Evolutionary conservation across 1,284 basidiomycete species (phyloP).

Genomic region (Violaceomyces palustris): DNA sequence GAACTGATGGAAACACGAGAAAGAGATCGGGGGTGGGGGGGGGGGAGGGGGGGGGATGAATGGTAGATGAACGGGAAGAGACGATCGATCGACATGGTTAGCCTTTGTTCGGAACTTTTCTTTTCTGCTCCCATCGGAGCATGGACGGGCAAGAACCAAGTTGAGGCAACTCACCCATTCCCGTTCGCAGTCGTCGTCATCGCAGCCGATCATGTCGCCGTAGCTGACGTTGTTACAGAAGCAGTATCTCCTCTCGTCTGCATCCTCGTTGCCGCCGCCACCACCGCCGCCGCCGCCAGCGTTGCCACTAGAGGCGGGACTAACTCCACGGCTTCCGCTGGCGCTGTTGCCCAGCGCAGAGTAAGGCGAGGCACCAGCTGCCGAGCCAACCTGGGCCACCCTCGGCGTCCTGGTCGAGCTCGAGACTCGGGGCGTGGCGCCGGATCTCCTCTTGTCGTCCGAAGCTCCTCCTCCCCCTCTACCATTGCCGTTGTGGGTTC

Average conservation of each 20-base stretch:
- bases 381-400: not conserved
- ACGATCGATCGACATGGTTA: not conserved
- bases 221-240: conserved; percentile 79
- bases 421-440: no score
- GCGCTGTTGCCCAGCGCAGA: no score
- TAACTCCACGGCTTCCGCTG: conserved; percentile 5
- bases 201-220: conserved; percentile 97
- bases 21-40: not conserved
- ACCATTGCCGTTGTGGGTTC: not conserved
- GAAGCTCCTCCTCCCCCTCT: not conserved
- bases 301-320: conserved; percentile 7
- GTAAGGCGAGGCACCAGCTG: not conserved
- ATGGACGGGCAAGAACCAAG: conserved; percentile 4
- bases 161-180: conserved; percentile 76
- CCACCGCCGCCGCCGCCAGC: conserved; percentile 9
- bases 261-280: conserved; percentile 27
- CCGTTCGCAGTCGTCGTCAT: conserved; percentile 75
- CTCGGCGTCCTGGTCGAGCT: no score
- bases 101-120: not conserved
- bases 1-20: conserved; percentile 54
- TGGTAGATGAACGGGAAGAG: not conserved
- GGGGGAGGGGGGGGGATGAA: no score
- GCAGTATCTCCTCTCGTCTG: conserved; percentile 71
- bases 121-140: no score
- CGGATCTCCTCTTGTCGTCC: not conserved